Conservation (phyloP, 78 protist genomes). For the Polysphondylium violaceum region DNA sequence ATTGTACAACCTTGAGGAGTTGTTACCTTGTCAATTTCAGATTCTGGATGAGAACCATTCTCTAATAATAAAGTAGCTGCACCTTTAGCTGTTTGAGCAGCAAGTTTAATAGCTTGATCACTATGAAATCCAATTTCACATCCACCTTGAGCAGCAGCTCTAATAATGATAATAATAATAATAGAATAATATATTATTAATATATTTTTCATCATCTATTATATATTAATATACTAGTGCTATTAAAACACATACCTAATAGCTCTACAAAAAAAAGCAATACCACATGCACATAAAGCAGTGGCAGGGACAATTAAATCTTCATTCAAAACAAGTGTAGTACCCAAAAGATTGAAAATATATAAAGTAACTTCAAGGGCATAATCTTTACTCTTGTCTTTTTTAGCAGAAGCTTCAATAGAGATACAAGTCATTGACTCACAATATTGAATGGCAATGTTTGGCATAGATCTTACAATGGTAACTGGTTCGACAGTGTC, state of each 20-base stretch:
- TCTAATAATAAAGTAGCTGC: constrained; percentile 68
- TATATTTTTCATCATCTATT: not conserved
- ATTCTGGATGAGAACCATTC: constrained; percentile 70
- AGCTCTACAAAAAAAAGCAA: constrained; percentile 80
- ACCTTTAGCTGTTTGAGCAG: constrained; percentile 85
- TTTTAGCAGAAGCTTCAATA: constrained; percentile 4
- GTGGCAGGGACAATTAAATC: constrained; percentile 86
- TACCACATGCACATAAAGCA: constrained; percentile 83
- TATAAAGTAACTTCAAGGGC: constrained; percentile 27
- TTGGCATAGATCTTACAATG: constrained; percentile 81
- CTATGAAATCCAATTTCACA: constrained; percentile 82
- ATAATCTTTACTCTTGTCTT: constrained; percentile 7
- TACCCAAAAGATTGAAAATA: constrained; percentile 56
- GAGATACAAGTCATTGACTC: constrained; percentile 82
- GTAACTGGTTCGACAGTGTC: constrained; percentile 3
- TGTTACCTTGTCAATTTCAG: constrained; percentile 59
- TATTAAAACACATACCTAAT: constrained; percentile 22
- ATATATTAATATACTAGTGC: not conserved
- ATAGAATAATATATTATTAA: not conserved
- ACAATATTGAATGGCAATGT: constrained; percentile 78
- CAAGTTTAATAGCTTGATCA: constrained; percentile 77
- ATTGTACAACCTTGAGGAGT: constrained; percentile 80
- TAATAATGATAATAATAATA: not conserved
- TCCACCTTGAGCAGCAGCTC: constrained; percentile 85
- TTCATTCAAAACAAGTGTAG: constrained; percentile 32